Percentiles rank a stretch among this genome's conserved stretches.
Conservation (phyloP, 345 rosid species). For the Gossypium sturtianum region DNA sequence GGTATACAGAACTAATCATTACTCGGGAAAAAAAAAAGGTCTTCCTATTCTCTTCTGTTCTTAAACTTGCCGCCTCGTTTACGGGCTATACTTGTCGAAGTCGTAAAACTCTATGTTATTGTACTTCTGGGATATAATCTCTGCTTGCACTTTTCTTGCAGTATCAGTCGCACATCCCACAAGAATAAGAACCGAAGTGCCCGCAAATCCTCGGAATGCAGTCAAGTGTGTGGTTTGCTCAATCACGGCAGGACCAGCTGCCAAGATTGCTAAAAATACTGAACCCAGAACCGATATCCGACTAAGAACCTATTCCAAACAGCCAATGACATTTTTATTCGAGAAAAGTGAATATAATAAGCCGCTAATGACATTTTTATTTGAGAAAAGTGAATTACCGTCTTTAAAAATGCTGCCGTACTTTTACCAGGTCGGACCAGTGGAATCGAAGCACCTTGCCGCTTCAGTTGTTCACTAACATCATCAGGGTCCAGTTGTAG, state of each 20-base stretch:
- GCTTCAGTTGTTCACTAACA: constrained; percentile 95
- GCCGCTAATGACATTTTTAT: not conserved
- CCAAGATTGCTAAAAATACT: constrained; percentile 75
- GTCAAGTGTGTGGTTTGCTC: constrained; percentile 90
- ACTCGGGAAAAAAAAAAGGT: not conserved
- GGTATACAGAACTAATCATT: not conserved
- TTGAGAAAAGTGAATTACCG: constrained; percentile 39
- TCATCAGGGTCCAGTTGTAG: constrained; percentile 96
- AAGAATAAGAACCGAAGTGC: constrained; percentile 93
- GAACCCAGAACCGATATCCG: constrained; percentile 95
- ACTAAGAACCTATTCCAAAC: constrained; percentile 63
- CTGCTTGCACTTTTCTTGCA: constrained; percentile 95
- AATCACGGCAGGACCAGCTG: constrained; percentile 96
- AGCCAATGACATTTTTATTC: not conserved
- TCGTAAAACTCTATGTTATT: constrained; percentile 91
- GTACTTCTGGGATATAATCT: constrained; percentile 91
- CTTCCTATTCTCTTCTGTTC: not conserved
- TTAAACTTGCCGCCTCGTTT: not conserved
- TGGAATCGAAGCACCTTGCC: constrained; percentile 96
- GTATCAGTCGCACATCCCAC: constrained; percentile 95
- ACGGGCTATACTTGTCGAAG: constrained; percentile 40
- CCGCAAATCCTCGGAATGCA: constrained; percentile 97
- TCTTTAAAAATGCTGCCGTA: constrained; percentile 78
- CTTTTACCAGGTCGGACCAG: constrained; percentile 93
- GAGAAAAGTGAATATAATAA: not conserved